Evolutionary conservation across 768 basidiomycete genomes (phyloP).

Genomic region (Coprinopsis strossmayeri): DNA sequence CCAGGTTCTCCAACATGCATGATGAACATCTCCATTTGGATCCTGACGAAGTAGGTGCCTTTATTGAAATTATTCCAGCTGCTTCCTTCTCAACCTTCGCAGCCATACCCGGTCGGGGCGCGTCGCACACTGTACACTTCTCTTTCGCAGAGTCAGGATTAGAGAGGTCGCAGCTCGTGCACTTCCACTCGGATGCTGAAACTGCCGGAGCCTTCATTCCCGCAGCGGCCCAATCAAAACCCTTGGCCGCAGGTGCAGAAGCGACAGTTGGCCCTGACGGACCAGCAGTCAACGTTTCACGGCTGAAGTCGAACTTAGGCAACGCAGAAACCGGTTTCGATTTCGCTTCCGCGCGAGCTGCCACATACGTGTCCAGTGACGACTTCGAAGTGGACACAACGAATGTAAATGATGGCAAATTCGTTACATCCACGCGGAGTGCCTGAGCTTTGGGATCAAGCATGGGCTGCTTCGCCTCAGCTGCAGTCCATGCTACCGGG

Average conservation of each 20-base stretch:
- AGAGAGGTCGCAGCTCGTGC: slow-evolving; percentile 42
- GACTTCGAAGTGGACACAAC: slow-evolving; percentile 18
- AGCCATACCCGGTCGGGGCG: slow-evolving; percentile 15
- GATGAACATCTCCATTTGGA: too few relatives aligned
- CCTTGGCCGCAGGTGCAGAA: slow-evolving; percentile 14
- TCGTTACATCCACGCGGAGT: slow-evolving; percentile 18
- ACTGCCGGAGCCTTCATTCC: slow-evolving; percentile 42
- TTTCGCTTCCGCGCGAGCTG: slow-evolving; percentile 31
- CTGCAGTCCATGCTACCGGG: not conserved
- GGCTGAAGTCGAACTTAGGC: slow-evolving; percentile 35
- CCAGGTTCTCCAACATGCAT: too few relatives aligned
- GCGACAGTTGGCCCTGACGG: slow-evolving; percentile 12
- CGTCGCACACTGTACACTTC: slow-evolving; percentile 49
- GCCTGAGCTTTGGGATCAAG: slow-evolving; percentile 19
- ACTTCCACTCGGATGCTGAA: slow-evolving; percentile 42
- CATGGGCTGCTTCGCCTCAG: not conserved
- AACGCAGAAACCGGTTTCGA: slow-evolving; percentile 33
- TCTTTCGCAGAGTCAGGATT: slow-evolving; percentile 38
- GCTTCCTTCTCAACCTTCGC: too few relatives aligned
- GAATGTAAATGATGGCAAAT: slow-evolving; percentile 34
- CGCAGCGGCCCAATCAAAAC: slow-evolving; percentile 59
- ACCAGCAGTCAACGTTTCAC: slow-evolving; percentile 1
- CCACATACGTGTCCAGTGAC: slow-evolving; percentile 12
- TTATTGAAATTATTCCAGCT: too few relatives aligned
- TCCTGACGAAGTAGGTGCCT: too few relatives aligned